Percentiles rank a stretch among this genome's conserved stretches.
These are phyloP conservation scores for Chlorociboria aeruginascens DNA, from an alignment of 495 filamentous ascomycete genomes.

Conservation along the genomic window DNA sequence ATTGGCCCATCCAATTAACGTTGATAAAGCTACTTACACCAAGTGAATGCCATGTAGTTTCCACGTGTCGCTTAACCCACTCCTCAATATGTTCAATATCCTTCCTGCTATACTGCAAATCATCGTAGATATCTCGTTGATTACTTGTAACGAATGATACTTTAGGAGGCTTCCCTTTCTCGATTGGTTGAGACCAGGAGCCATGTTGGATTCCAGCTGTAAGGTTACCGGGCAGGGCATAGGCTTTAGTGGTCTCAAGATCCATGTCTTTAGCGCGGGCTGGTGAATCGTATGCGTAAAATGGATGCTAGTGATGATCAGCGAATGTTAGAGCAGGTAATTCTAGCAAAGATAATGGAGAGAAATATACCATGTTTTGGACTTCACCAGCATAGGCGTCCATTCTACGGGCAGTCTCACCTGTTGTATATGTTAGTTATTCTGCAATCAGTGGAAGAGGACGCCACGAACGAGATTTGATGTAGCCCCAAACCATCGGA, in stretches of 20 bases:
- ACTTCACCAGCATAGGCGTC: constrained; percentile 69
- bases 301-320: constrained; percentile 29
- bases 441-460: background rate
- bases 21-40: constrained; percentile 27
- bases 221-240: constrained; percentile 61
- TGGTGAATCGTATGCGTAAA: constrained; percentile 54
- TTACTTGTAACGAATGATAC: constrained; percentile 36
- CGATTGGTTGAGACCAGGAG: constrained; percentile 31
- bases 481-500: constrained; percentile 78
- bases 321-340: no score
- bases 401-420: constrained; percentile 68
- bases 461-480: constrained; percentile 50
- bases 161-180: constrained; percentile 34
- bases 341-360: background rate
- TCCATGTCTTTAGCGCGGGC: constrained; percentile 63
- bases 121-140: constrained; percentile 41
- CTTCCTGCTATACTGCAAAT: constrained; percentile 52
- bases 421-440: background rate
- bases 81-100: constrained; percentile 64
- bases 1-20: background rate
- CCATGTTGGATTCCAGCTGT: constrained; percentile 48
- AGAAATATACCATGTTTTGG: constrained; percentile 20
- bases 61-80: constrained; percentile 65
- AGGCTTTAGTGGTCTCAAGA: constrained; percentile 58
- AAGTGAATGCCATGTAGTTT: constrained; percentile 67